phyloP scores from a whole-genome alignment of 345 rosid genomes.

The Moricandia moricandioides region DNA sequence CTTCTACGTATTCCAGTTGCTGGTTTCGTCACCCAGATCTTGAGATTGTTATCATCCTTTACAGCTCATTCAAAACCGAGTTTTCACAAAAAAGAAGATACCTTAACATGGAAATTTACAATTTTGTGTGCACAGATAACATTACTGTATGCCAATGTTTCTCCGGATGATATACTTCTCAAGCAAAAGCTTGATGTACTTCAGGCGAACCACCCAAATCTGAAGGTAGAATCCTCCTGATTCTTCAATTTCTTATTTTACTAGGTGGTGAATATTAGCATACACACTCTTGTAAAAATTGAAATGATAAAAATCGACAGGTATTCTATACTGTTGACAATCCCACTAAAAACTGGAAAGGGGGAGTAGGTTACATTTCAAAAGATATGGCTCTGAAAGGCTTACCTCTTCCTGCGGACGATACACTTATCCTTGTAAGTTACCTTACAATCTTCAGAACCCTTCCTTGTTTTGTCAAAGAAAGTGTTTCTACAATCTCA shows the following conservation, averaged over 20 bases:
- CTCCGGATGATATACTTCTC: conserved; percentile 89
- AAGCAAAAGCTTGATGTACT: conserved; percentile 86
- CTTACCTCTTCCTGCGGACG: conserved; percentile 79
- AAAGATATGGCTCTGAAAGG: conserved; percentile 79
- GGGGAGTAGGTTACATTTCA: conserved; percentile 79
- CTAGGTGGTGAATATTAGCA: neutral
- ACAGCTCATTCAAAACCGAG: neutral
- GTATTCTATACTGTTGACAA: conserved; percentile 84
- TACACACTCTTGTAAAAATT: neutral
- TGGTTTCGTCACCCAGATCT: conserved; percentile 4
- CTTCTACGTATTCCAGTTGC: neutral
- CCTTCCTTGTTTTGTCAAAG: neutral
- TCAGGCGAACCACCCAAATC: conserved; percentile 76
- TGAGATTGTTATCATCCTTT: neutral
- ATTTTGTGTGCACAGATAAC: conserved; percentile 52
- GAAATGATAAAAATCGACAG: conserved; percentile 34
- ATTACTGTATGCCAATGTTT: conserved; percentile 80
- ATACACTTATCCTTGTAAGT: conserved; percentile 80
- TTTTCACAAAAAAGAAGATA: neutral
- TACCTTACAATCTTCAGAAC: conserved; percentile 2
- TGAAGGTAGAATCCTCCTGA: conserved; percentile 53
- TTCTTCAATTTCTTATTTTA: neutral
- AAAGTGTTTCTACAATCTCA: neutral
- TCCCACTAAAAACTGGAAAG: conserved; percentile 88
- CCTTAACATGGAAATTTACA: neutral